A percentile compares a stretch with the other conserved stretches of the same genome.
These are phyloP conservation scores for Chloris gayana DNA, from an alignment of 176 grass and related monocot species.

Conservation along the genomic window DNA sequence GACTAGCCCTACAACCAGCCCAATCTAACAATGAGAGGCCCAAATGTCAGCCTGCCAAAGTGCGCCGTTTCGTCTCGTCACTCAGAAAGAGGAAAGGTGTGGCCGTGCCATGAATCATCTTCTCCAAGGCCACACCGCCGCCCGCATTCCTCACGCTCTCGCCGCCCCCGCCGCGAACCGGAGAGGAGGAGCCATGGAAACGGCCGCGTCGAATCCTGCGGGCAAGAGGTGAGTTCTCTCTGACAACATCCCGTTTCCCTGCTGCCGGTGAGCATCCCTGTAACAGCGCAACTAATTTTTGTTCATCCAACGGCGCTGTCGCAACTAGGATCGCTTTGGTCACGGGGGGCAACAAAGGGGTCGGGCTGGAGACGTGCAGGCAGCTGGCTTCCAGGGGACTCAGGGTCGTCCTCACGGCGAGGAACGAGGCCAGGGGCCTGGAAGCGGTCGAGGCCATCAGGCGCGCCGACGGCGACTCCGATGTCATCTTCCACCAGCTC, in stretches of 20 bases:
- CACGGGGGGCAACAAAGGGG: slow-evolving; percentile 71
- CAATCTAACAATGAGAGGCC: not conserved
- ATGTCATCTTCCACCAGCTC: slow-evolving; percentile 69
- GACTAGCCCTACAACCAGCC: not conserved
- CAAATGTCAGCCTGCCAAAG: not conserved
- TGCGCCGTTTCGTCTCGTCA: not conserved
- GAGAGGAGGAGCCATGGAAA: slow-evolving; percentile 34
- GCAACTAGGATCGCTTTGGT: slow-evolving; percentile 58
- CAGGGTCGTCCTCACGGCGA: slow-evolving; percentile 64
- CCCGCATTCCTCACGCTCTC: not conserved
- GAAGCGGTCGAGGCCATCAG: slow-evolving; percentile 51
- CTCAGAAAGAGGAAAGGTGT: not conserved
- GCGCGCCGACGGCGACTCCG: slow-evolving; percentile 8
- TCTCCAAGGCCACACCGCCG: not conserved
- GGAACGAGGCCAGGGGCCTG: slow-evolving; percentile 61
- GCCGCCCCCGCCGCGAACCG: not conserved
- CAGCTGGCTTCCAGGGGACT: slow-evolving; percentile 56
- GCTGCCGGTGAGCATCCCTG: not conserved
- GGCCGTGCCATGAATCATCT: slow-evolving; percentile 18
- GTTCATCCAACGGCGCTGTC: not conserved
- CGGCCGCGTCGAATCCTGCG: slow-evolving; percentile 25
- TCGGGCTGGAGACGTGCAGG: slow-evolving; percentile 74
- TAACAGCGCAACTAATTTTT: not conserved
- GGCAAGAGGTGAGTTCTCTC: slow-evolving; percentile 46
- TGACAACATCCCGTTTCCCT: not conserved